These are phyloP conservation scores for Irineochytrium annulatum DNA, from an alignment of 192 early-diverging fungal species.

Conservation along the genomic window DNA sequence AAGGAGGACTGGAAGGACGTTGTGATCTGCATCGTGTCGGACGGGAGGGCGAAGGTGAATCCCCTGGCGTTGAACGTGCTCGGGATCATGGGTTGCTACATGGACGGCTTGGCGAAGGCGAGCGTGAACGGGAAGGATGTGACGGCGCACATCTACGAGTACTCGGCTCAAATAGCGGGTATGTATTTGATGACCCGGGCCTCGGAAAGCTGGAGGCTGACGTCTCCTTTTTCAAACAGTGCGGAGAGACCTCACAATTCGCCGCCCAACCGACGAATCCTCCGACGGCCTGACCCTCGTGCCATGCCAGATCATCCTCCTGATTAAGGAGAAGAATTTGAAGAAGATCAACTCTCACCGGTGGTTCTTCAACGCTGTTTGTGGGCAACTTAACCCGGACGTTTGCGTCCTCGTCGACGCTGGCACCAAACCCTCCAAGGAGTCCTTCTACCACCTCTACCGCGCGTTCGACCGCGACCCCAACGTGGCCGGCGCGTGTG, in stretches of 20 bases:
- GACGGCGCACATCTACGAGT: conserved; percentile 53
- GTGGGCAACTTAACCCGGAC: conserved; percentile 59
- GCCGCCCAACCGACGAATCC: conserved; percentile 50
- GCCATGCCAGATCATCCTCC: conserved; percentile 86
- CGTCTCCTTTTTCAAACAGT: too few relatives aligned
- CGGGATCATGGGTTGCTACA: conserved; percentile 59
- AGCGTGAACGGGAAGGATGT: conserved; percentile 44
- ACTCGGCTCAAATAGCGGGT: conserved; percentile 45
- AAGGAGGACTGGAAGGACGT: conserved; percentile 68
- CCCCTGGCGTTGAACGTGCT: conserved; percentile 67
- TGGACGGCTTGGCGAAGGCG: conserved; percentile 41
- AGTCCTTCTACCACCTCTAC: conserved; percentile 51
- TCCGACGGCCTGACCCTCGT: conserved; percentile 57
- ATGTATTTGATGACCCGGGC: conserved; percentile 17
- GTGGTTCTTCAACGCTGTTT: conserved; percentile 77
- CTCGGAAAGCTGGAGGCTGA: too few relatives aligned
- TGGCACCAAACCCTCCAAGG: conserved; percentile 64
- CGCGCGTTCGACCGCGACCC: conserved; percentile 61
- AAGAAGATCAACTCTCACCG: conserved; percentile 70
- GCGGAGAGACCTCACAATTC: conserved; percentile 62
- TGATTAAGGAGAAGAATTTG: conserved; percentile 89
- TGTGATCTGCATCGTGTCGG: conserved; percentile 69
- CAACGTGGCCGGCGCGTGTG: conserved; percentile 74
- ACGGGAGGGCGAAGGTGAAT: conserved; percentile 73
- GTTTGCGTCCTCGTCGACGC: conserved; percentile 71